phyloP scores from a whole-genome alignment of 169 alveolate genomes.

The Plasmodium knowlesi region DNA sequence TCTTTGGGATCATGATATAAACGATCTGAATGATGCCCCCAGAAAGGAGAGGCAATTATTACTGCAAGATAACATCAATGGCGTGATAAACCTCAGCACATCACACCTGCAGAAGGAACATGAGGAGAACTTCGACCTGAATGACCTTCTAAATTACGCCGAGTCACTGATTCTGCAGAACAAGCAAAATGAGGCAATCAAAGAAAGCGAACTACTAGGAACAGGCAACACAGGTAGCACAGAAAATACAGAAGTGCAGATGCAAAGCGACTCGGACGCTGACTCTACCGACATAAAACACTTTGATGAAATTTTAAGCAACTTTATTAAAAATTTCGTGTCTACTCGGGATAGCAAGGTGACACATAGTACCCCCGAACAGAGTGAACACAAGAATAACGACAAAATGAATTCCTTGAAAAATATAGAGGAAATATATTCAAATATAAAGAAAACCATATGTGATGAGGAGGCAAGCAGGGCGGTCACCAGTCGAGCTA shows the following conservation, averaged over 20 bases:
- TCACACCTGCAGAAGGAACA: not conserved
- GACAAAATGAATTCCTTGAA: not conserved
- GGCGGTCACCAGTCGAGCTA: not conserved
- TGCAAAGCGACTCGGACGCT: not conserved
- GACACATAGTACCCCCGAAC: not conserved
- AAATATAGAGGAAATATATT: conserved; percentile 11
- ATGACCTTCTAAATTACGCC: conserved; percentile 60
- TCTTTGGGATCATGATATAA: not conserved
- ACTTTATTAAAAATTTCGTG: conserved; percentile 39
- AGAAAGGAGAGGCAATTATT: not conserved
- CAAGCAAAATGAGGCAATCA: not conserved
- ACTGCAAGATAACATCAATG: not conserved
- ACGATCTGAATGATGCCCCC: not conserved
- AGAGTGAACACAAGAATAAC: not conserved
- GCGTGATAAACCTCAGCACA: not conserved
- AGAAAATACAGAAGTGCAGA: not conserved
- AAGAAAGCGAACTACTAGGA: not conserved
- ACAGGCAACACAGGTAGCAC: not conserved
- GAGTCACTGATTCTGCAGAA: conserved; percentile 32
- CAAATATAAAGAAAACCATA: conserved; percentile 20
- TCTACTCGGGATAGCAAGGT: not conserved
- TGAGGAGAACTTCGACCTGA: not conserved
- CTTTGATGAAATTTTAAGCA: conserved; percentile 61
- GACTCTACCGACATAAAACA: conserved; percentile 15
- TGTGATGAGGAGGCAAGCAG: conserved; percentile 1